Percentiles rank a stretch among this genome's conserved stretches.
phyloP scores from a whole-genome alignment of 768 basidiomycete genomes.

The Lactarius pseudohatsudake region DNA sequence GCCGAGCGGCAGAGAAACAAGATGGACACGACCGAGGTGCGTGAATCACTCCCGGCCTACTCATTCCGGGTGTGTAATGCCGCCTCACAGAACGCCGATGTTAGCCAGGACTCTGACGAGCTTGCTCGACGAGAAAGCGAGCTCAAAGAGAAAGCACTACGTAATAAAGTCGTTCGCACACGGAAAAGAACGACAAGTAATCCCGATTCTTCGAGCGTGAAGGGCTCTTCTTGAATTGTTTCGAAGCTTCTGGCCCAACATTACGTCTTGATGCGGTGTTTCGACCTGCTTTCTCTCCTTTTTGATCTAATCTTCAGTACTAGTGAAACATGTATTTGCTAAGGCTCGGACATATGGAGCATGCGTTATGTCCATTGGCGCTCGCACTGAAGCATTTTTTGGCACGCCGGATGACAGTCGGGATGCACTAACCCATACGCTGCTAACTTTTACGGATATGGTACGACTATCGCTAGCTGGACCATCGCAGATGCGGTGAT shows the following conservation, averaged over 20 bases:
- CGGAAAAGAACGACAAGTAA: conserved; percentile 43
- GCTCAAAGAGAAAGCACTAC: conserved; percentile 74
- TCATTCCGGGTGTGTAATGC: conserved; percentile 1
- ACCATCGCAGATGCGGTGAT: not conserved
- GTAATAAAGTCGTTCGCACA: conserved; percentile 79
- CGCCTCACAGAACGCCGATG: conserved; percentile 24
- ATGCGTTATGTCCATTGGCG: conserved; percentile 8
- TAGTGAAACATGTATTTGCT: conserved; percentile 24
- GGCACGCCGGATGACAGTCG: not conserved
- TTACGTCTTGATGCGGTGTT: conserved; percentile 20
- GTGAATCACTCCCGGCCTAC: conserved; percentile 15
- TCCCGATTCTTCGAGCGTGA: conserved; percentile 7
- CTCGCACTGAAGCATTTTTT: conserved; percentile 1
- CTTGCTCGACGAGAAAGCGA: conserved; percentile 74
- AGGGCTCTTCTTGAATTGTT: conserved; percentile 7
- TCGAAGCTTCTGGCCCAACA: not conserved
- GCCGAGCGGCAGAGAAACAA: conserved; percentile 51
- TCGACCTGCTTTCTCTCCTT: conserved; percentile 11
- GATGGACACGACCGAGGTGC: conserved; percentile 43
- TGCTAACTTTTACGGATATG: not conserved
- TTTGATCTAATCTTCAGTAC: conserved; percentile 25
- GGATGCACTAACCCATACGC: not conserved
- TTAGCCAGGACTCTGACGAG: conserved; percentile 38
- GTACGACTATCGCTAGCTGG: not conserved
- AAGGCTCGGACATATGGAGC: conserved; percentile 9